Evolutionary conservation across 441 rosid genomes (phyloP).

Genomic region (Syzygium malaccense): DNA sequence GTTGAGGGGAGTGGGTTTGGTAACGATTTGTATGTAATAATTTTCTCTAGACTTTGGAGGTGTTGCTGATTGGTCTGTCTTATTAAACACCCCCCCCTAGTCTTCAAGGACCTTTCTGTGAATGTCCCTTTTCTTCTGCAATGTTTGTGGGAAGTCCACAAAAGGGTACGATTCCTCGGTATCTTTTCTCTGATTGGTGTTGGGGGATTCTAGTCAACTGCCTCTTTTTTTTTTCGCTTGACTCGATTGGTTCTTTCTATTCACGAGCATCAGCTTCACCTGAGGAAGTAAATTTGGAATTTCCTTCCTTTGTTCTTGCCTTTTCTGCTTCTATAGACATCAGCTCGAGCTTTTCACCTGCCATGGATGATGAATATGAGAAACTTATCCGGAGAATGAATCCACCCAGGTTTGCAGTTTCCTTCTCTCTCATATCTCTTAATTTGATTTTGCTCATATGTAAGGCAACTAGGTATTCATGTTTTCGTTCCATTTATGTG

Average conservation of each 20-base stretch:
- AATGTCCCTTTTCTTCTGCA: background rate
- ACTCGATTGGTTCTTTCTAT: slow-evolving; percentile 1
- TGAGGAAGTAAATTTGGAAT: background rate
- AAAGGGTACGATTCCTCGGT: background rate
- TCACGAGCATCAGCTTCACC: background rate
- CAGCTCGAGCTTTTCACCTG: slow-evolving; percentile 55
- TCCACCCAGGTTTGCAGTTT: slow-evolving; percentile 58
- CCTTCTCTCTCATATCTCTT: background rate
- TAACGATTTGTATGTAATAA: background rate
- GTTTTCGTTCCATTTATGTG: background rate
- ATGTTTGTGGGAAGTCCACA: background rate
- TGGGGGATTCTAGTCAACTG: background rate
- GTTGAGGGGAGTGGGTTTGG: background rate
- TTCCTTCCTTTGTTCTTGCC: background rate
- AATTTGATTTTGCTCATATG: background rate
- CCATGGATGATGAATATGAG: slow-evolving; percentile 70
- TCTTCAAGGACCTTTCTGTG: background rate
- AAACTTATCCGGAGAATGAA: slow-evolving; percentile 77
- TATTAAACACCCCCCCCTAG: background rate
- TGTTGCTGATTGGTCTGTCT: background rate
- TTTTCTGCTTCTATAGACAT: slow-evolving; percentile 29
- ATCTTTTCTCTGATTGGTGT: slow-evolving; percentile 14
- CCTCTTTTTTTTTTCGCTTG: background rate
- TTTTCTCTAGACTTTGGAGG: background rate
- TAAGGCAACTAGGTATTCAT: background rate